A percentile compares a stretch with the other conserved stretches of the same genome.
Evolutionary conservation across 2,329 filamentous ascomycete species (phyloP).

Genomic region (Chaetomium sp.): DNA sequence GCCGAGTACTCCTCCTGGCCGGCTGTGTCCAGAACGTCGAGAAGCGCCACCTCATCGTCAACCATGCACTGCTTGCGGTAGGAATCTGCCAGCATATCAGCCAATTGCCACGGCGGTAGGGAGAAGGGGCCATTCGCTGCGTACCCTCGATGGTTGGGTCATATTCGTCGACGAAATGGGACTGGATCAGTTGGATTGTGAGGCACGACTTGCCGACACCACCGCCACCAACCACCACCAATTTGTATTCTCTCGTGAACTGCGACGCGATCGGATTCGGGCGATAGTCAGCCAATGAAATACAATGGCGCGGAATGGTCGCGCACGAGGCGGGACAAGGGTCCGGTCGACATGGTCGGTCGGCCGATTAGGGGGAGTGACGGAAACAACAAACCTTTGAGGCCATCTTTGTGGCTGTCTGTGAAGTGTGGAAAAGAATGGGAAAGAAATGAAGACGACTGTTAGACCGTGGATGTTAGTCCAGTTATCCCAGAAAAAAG

Average conservation of each 20-base stretch:
- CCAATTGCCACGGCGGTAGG: not conserved
- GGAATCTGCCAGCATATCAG: constrained; percentile 66
- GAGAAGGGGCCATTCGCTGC: constrained; percentile 32
- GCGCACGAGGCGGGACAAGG: constrained; percentile 5
- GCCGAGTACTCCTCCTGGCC: constrained; percentile 99
- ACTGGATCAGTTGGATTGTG: constrained; percentile 94
- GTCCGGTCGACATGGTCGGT: not conserved
- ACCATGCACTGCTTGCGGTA: constrained; percentile 99
- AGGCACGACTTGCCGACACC: constrained; percentile 99
- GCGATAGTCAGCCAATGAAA: constrained; percentile 27
- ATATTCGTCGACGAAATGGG: constrained; percentile 99
- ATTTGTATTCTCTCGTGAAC: constrained; percentile 90
- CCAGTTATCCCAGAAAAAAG: constrained; percentile 12
- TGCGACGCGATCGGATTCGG: constrained; percentile 41
- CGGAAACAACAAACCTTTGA: constrained; percentile 32
- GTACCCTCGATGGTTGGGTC: constrained; percentile 98
- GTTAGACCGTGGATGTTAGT: constrained; percentile 6
- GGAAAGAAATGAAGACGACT: not conserved
- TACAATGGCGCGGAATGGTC: not conserved
- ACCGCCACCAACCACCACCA: constrained; percentile 96
- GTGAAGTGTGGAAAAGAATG: constrained; percentile 7
- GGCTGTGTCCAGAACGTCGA: constrained; percentile 97
- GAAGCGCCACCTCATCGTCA: constrained; percentile 94
- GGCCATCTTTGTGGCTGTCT: constrained; percentile 26
- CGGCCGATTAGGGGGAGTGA: not conserved